Percentiles rank a stretch among this genome's conserved stretches.
Evolutionary conservation across 805 yeast genomes (phyloP).

Genomic region (Candida piceae): DNA sequence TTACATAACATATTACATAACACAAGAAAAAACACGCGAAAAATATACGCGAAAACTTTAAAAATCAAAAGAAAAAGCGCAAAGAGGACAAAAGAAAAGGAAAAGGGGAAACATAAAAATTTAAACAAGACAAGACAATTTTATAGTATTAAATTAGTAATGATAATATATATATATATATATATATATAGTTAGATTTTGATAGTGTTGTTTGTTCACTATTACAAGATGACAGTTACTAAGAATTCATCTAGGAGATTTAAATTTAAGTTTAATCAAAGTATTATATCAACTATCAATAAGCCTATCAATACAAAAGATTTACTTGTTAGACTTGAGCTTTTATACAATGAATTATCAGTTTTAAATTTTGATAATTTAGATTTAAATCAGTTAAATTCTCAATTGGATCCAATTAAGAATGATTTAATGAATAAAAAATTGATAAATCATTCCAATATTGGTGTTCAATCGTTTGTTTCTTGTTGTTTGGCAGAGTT

Average conservation of each 20-base stretch:
- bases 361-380: constrained; percentile 55
- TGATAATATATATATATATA: too few relatives aligned
- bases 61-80: too few relatives aligned
- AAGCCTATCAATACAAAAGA: constrained; percentile 60
- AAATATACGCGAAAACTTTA: too few relatives aligned
- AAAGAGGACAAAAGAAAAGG: too few relatives aligned
- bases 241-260: constrained; percentile 3
- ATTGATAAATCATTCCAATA: constrained; percentile 53
- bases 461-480: constrained; percentile 62
- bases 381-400: constrained; percentile 38
- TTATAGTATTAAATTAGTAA: too few relatives aligned
- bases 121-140: too few relatives aligned
- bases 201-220: too few relatives aligned
- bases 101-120: too few relatives aligned
- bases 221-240: too few relatives aligned
- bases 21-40: too few relatives aligned
- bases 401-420: constrained; percentile 33
- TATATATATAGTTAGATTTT: too few relatives aligned
- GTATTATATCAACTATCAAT: constrained; percentile 50
- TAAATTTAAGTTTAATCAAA: constrained; percentile 11
- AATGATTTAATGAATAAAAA: constrained; percentile 53
- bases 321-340: constrained; percentile 49
- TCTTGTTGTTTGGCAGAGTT: constrained; percentile 77
- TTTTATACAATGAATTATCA: constrained; percentile 59
- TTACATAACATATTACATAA: too few relatives aligned